Percentiles rank a stretch among this genome's conserved stretches.
phyloP scores from a whole-genome alignment of 1,284 basidiomycete species.

The Ustilago vetiveriae region DNA sequence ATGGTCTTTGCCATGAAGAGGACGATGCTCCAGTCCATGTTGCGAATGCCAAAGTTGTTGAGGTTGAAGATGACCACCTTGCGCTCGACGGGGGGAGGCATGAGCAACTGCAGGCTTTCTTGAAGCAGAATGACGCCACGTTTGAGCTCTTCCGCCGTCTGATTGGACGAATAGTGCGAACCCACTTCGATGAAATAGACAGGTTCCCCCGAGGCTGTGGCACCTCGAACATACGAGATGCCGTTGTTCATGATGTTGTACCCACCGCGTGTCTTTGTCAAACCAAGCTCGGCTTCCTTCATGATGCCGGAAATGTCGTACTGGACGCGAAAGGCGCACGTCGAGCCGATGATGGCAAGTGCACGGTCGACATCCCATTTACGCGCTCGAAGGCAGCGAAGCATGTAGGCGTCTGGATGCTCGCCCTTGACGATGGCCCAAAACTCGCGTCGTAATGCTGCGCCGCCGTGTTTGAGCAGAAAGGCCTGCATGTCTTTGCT shows the following conservation, averaged over 20 bases:
- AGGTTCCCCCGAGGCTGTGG: conserved; percentile 53
- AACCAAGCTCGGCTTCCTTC: conserved; percentile 48
- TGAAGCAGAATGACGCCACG: conserved; percentile 55
- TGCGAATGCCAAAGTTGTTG: conserved; percentile 61
- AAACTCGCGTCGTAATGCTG: conserved; percentile 52
- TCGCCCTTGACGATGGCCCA: conserved; percentile 63
- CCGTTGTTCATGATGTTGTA: conserved; percentile 59
- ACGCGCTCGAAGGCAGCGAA: conserved; percentile 68
- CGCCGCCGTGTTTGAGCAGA: conserved; percentile 55
- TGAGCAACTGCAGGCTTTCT: conserved; percentile 51
- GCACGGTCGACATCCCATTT: conserved; percentile 61
- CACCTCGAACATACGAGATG: conserved; percentile 55
- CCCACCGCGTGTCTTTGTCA: conserved; percentile 53
- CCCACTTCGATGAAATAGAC: conserved; percentile 63
- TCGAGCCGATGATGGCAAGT: conserved; percentile 56
- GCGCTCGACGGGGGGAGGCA: conserved; percentile 60
- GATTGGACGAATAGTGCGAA: conserved; percentile 57
- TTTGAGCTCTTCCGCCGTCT: conserved; percentile 62
- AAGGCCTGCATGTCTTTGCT: conserved; percentile 61
- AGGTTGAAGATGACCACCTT: conserved; percentile 64
- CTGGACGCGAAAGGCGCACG: conserved; percentile 47
- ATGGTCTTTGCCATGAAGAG: conserved; percentile 65
- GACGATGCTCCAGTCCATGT: conserved; percentile 63
- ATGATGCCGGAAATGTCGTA: conserved; percentile 52
- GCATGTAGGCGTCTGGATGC: conserved; percentile 63